These are phyloP conservation scores for Agrostemma githago DNA, from an alignment of 148 eudicot genomes.

Conservation along the genomic window DNA sequence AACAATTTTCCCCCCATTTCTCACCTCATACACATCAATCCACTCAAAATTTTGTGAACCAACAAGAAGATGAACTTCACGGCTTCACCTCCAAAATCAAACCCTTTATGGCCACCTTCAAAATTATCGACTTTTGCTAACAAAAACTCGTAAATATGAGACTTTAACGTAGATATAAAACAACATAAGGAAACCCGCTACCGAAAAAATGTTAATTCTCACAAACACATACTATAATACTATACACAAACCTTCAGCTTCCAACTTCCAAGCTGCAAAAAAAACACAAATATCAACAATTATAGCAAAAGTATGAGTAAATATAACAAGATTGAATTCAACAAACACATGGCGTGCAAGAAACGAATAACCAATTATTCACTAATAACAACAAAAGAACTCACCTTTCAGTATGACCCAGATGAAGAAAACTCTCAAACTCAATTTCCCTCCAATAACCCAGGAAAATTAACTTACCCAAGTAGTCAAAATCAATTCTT, in stretches of 20 bases:
- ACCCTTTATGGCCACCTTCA: no score
- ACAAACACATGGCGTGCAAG: conserved; percentile 22
- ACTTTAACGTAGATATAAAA: background rate
- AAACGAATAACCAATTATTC: conserved; percentile 10
- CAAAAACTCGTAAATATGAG: no score
- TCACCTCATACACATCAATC: background rate
- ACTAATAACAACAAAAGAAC: background rate
- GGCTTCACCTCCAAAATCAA: background rate
- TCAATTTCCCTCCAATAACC: background rate
- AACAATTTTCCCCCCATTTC: background rate
- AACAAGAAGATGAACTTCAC: background rate
- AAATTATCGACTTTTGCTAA: no score
- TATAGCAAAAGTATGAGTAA: background rate
- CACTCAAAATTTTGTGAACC: background rate
- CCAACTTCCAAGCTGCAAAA: background rate
- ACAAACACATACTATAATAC: background rate
- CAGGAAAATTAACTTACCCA: background rate
- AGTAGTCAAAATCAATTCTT: conserved; percentile 6
- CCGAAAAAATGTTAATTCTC: background rate
- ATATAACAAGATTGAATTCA: background rate
- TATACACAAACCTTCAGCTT: background rate
- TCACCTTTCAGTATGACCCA: conserved; percentile 27
- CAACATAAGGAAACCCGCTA: no score
- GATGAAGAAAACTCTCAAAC: conserved; percentile 9
- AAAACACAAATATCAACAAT: background rate